Percentiles rank a stretch among this genome's conserved stretches.
Evolutionary conservation across 2,329 filamentous ascomycete species (phyloP).

Genomic region (Fusarium dimerum): DNA sequence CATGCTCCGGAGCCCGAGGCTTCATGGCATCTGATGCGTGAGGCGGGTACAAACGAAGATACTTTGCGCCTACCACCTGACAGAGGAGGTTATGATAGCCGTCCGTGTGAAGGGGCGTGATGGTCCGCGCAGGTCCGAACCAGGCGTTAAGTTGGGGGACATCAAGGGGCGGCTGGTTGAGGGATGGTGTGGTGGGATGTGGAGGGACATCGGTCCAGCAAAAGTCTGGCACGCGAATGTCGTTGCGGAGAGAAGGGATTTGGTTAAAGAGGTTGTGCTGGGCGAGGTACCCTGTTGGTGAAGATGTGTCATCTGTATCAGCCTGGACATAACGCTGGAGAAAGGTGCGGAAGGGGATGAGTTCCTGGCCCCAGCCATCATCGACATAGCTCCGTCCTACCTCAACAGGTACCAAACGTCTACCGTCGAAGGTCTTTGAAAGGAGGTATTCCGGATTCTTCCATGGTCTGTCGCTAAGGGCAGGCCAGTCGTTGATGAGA

Average conservation of each 20-base stretch:
- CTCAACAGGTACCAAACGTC: conserved; percentile 82
- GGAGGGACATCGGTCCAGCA: conserved; percentile 72
- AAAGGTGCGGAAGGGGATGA: conserved; percentile 75
- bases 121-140: conserved; percentile 86
- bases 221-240: conserved; percentile 81
- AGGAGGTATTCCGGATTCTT: conserved; percentile 72
- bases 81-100: conserved; percentile 90
- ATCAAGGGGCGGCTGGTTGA: conserved; percentile 45
- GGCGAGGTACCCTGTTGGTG: conserved; percentile 77
- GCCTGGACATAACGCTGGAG: conserved; percentile 41
- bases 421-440: conserved; percentile 71
- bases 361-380: conserved; percentile 77
- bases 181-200: conserved; percentile 42
- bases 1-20: conserved; percentile 63
- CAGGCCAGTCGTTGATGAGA: conserved; percentile 71
- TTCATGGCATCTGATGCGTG: conserved; percentile 57
- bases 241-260: conserved; percentile 72
- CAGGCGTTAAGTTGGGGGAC: conserved; percentile 82
- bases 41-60: conserved; percentile 84
- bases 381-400: conserved; percentile 87
- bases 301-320: background rate
- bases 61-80: conserved; percentile 89
- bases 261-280: conserved; percentile 88
- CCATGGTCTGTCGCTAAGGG: conserved; percentile 70
- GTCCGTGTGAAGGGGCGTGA: conserved; percentile 91